Percentiles rank a stretch among this genome's conserved stretches.
These are phyloP conservation scores for Strigomonas culicis DNA, from an alignment of 208 protist genomes.

Conservation along the genomic window DNA sequence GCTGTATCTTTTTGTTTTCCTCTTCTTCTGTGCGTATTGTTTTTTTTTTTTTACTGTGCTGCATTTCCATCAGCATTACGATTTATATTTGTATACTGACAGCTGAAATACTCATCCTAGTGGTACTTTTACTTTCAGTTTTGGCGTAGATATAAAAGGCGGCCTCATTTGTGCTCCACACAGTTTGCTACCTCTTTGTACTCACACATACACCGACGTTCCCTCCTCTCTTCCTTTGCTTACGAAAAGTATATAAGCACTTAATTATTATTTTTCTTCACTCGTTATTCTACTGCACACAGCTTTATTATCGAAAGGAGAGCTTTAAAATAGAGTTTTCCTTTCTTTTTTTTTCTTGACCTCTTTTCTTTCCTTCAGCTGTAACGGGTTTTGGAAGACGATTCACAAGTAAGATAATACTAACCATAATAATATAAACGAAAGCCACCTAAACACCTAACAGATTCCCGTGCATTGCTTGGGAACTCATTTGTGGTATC, in stretches of 20 bases:
- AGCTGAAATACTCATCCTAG: too few relatives aligned
- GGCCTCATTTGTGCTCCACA: background rate
- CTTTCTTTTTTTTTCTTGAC: slow-evolving; percentile 4
- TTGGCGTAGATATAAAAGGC: too few relatives aligned
- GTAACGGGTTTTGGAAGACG: too few relatives aligned
- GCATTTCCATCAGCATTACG: background rate
- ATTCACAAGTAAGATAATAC: too few relatives aligned
- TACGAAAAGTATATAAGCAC: background rate
- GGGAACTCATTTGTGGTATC: too few relatives aligned
- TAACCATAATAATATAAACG: too few relatives aligned
- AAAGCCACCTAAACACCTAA: too few relatives aligned
- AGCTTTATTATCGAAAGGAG: background rate
- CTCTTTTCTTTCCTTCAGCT: slow-evolving; percentile 3
- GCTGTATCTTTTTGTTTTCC: background rate
- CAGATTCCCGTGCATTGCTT: too few relatives aligned
- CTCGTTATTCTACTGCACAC: background rate
- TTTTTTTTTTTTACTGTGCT: background rate
- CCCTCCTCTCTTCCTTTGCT: background rate
- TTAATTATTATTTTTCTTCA: background rate
- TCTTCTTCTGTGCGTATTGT: background rate
- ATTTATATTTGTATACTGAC: background rate
- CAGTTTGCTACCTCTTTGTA: background rate
- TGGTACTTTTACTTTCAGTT: too few relatives aligned
- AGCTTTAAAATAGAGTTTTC: background rate
- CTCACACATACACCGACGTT: background rate